Conservation (phyloP, 495 filamentous ascomycete genomes). For the Terfezia boudieri region DNA sequence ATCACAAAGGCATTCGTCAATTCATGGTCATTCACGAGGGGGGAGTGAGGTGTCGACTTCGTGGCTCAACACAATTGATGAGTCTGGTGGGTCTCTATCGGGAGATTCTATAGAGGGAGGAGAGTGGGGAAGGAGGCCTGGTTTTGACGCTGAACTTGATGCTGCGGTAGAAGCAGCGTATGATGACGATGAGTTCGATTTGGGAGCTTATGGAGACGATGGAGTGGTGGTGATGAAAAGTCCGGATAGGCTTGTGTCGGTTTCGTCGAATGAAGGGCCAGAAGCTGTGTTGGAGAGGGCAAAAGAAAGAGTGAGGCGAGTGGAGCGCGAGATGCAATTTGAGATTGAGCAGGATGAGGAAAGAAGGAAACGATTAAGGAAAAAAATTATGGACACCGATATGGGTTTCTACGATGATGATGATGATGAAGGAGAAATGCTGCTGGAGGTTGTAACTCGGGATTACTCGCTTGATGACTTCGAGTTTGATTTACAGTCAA, state of each 20-base stretch:
- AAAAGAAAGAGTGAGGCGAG: conserved; percentile 18
- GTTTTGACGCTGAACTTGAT: conserved; percentile 61
- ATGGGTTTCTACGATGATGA: conserved; percentile 19
- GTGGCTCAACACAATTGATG: conserved; percentile 93
- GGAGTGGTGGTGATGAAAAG: conserved; percentile 30
- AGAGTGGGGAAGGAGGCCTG: conserved; percentile 24
- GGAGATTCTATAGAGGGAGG: conserved; percentile 20
- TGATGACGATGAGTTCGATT: conserved; percentile 33
- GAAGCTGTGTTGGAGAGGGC: conserved; percentile 39
- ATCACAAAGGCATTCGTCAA: conserved; percentile 16
- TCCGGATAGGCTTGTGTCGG: conserved; percentile 14
- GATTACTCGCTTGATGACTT: conserved; percentile 78
- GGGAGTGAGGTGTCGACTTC: conserved; percentile 59
- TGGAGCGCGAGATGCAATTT: neutral
- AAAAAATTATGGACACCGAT: conserved; percentile 16
- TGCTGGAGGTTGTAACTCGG: conserved; percentile 80
- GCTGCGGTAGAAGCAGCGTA: conserved; percentile 93
- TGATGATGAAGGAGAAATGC: conserved; percentile 71
- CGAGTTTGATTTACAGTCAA: conserved; percentile 49
- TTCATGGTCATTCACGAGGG: conserved; percentile 28
- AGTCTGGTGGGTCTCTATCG: conserved; percentile 51
- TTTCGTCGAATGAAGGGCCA: conserved; percentile 8
- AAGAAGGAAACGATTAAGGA: conserved; percentile 16
- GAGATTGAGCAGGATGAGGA: conserved; percentile 16
- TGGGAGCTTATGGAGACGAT: conserved; percentile 19